These are phyloP conservation scores for Chernovozyma aurita DNA, from an alignment of 1,139 yeast species.

Conservation along the genomic window DNA sequence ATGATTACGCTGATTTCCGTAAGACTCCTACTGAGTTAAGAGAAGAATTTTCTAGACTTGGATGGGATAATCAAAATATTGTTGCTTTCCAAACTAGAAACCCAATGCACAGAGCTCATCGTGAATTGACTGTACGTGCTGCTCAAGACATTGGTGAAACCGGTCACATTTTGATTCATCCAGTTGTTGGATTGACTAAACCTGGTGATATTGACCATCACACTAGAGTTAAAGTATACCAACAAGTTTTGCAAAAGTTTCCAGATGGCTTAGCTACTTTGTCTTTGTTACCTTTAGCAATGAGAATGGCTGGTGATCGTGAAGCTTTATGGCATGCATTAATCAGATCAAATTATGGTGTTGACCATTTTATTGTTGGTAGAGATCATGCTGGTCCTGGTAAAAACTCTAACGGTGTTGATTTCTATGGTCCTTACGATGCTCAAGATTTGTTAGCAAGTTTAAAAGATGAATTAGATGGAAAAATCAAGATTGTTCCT, in stretches of 20 bases:
- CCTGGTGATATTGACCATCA: conserved; percentile 98
- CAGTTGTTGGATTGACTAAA: conserved; percentile 94
- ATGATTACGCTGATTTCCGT: conserved; percentile 83
- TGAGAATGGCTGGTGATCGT: conserved; percentile 99
- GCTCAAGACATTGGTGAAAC: conserved; percentile 51
- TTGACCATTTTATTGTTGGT: conserved; percentile 95
- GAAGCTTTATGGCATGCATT: conserved; percentile 99
- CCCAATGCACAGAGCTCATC: conserved; percentile 98
- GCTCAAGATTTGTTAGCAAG: conserved; percentile 86
- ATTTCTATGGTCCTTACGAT: conserved; percentile 95
- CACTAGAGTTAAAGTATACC: conserved; percentile 93
- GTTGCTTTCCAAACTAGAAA: conserved; percentile 98
- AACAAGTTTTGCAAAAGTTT: conserved; percentile 84
- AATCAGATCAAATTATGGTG: conserved; percentile 94
- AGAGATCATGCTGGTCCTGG: conserved; percentile 99
- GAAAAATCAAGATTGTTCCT: conserved; percentile 78
- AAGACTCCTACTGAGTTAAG: conserved; percentile 90
- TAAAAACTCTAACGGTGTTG: conserved; percentile 85
- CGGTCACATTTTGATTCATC: conserved; percentile 82
- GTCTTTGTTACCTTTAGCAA: conserved; percentile 86
- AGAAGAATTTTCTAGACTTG: conserved; percentile 70
- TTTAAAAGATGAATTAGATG: conserved; percentile 67
- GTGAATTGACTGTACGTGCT: conserved; percentile 93
- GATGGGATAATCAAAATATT: conserved; percentile 71
- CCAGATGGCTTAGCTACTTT: conserved; percentile 92